Evolutionary conservation across 768 basidiomycete genomes (phyloP).

Genomic region (Asterophora lycoperdoides): DNA sequence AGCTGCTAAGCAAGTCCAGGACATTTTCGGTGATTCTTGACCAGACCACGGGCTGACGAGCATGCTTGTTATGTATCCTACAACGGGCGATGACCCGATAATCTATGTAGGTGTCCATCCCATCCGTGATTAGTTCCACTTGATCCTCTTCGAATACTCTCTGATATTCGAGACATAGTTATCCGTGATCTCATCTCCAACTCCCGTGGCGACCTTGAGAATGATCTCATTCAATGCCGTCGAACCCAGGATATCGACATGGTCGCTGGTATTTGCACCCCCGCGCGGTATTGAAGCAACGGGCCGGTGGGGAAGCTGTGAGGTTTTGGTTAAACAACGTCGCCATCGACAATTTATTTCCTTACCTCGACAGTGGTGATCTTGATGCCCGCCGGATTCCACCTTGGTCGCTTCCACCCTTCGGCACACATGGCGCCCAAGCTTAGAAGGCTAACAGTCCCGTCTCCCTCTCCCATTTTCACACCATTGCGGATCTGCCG

Average conservation of each 20-base stretch:
- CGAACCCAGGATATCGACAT: slow-evolving; percentile 55
- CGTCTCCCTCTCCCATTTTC: slow-evolving; percentile 92
- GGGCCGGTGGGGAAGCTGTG: slow-evolving; percentile 76
- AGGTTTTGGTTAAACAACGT: not conserved
- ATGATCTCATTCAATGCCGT: slow-evolving; percentile 86
- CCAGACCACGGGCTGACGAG: not conserved
- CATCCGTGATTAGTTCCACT: slow-evolving; percentile 68
- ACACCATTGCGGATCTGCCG: slow-evolving; percentile 73
- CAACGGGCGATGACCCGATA: not conserved
- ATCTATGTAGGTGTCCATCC: not conserved
- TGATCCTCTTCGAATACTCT: slow-evolving; percentile 67
- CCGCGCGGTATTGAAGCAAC: slow-evolving; percentile 72
- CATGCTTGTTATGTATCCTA: not conserved
- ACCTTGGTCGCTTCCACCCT: slow-evolving; percentile 84
- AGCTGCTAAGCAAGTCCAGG: slow-evolving; percentile 17
- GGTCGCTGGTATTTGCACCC: slow-evolving; percentile 88
- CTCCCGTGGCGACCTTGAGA: slow-evolving; percentile 83
- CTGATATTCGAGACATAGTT: slow-evolving; percentile 72
- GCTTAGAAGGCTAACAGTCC: slow-evolving; percentile 82
- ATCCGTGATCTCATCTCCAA: slow-evolving; percentile 66
- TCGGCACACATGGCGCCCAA: slow-evolving; percentile 96
- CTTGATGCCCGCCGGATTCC: slow-evolving; percentile 91
- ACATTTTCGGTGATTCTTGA: slow-evolving; percentile 12
- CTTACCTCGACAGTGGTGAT: slow-evolving; percentile 83
- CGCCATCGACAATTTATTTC: not conserved